Evolutionary conservation across 2,329 filamentous ascomycete species (phyloP), one percentile per base, ranked within the genome.

Genomic region (Colletotrichum sp.): DNA sequence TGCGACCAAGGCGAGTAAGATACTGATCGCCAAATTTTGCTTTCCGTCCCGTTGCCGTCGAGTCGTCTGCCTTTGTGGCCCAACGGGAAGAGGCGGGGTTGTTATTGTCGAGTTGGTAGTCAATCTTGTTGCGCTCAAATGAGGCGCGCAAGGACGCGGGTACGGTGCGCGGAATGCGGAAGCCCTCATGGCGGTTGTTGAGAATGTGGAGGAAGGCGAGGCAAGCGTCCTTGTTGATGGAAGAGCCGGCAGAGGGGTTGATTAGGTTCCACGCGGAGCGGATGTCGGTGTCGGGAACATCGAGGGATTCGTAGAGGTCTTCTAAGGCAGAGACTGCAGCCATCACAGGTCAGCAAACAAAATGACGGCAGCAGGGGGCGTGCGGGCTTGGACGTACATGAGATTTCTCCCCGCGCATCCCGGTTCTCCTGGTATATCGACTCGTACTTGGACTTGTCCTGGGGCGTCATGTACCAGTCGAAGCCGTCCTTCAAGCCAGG

Each of bases 401-500:
- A 89, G 79, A 96, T 90, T 81, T 98, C 95, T 78, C 97, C 97
- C 67, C 96, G 93, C 83, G 93, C 92, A 84, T 98, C 95, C 76
- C 96, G 92, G 86, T 96, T 97, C 81, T 97, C 96, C 78, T 94
- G 94, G 86, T 98, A 99, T 85, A 99, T 99, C 80, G 96, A 95
- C 85, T 98, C 96, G 87, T 99, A 99, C 85, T 98, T 98, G 78
- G 92, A 83, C 86, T 97, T 97, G 86, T 99, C 96, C 34, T 89
- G 86, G 1, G 97, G 97, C 75, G 92, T 96, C 95, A 99, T 99
- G 87, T 99, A 99, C 97, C 97, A 99, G 84, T 99, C 97, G 84
- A 99, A 99, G 14, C 96, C 96, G 85, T 98, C 96, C 84, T 98
- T 98, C 77, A 99, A 88, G 1, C 96, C 96, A 2, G 92, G 92